phyloP scores from a whole-genome alignment of 179 eudicot genomes.

The Carnegiea gigantea region DNA sequence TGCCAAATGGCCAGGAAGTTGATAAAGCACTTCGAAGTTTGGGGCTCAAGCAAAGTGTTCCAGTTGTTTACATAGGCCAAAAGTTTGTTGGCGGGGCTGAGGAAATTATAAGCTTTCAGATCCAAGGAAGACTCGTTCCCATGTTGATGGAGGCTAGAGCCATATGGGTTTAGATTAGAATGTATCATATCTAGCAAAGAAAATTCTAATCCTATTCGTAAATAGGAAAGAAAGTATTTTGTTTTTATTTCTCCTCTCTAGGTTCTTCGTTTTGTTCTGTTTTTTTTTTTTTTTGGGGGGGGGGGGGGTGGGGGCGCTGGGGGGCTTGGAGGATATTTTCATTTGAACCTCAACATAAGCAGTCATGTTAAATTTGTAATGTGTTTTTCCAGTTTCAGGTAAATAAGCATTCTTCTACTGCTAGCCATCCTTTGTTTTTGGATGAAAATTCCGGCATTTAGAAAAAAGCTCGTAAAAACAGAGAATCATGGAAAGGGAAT shows the following conservation, averaged over 20 bases:
- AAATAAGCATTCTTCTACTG: background rate
- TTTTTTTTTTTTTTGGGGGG: too few relatives aligned
- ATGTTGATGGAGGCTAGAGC: conserved; percentile 37
- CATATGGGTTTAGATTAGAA: conserved; percentile 32
- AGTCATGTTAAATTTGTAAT: conserved; percentile 1
- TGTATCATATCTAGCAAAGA: background rate
- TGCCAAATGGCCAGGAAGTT: conserved; percentile 31
- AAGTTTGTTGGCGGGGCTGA: conserved; percentile 38
- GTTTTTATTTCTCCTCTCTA: background rate
- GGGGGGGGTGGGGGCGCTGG: too few relatives aligned
- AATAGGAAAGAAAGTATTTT: background rate
- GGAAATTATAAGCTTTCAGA: conserved; percentile 35
- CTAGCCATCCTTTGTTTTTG: background rate
- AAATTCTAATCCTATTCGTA: background rate
- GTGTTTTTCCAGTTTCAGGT: background rate
- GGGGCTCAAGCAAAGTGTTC: conserved; percentile 32
- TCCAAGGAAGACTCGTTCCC: conserved; percentile 32
- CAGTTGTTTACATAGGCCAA: conserved; percentile 37
- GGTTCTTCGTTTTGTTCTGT: too few relatives aligned
- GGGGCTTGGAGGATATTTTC: conserved; percentile 11
- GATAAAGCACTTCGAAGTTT: conserved; percentile 34
- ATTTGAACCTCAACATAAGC: conserved; percentile 3
- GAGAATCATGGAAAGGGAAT: background rate
- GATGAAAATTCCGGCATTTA: background rate
- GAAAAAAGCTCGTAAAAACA: background rate